Base-by-base conservation (phyloP, 1,284 basidiomycete species). In the Ceratobasidium sp. region DNA sequence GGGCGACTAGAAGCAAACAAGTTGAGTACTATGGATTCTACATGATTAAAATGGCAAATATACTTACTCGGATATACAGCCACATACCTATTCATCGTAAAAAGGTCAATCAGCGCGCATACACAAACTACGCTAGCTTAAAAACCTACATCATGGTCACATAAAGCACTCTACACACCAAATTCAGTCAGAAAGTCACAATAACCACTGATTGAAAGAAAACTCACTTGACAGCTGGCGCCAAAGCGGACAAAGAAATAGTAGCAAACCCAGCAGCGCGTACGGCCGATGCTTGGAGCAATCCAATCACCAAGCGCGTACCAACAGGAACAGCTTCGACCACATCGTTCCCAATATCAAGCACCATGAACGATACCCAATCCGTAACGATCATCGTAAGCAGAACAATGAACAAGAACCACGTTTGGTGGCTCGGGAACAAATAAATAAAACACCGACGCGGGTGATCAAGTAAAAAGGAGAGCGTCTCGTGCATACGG, bases 401-500 rank as follows among this genome's bases (percentile, higher is more conserved):
- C 60, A 98, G 85, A 26, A 89, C 85, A 20, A 90, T 89, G 0
- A 96, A 81, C 18, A 98, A 89, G 82, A 97, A 95, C 95, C 96
- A 97, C 1, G 97, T 99, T 84, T 99, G 97, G 81, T 96, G 95
- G 0, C 96, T 93, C 0, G 97, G 97, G 83, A 99, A 99, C 7
- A 99, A 90, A 84, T 98, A 97, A 60, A 97, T 92, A 84, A 96
- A 99, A 86, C 97, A 96, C 80, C 97, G 91, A 33, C 97, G 91
- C n/a, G 97, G 97, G 83, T 99, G 97, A 83, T 99, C 97, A n/a
- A 99, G 90, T 7, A 99, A 88, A 85, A 99, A 99, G 78, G 93
- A 92, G 1, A 98, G 87, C 0, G 96, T 96, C 86, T 98, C 95
- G 78, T 92, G 89, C 0, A 90, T 82, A 0, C 91, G 89, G 10